Conservation (phyloP, 768 basidiomycete genomes). For the Collybia sp. region DNA sequence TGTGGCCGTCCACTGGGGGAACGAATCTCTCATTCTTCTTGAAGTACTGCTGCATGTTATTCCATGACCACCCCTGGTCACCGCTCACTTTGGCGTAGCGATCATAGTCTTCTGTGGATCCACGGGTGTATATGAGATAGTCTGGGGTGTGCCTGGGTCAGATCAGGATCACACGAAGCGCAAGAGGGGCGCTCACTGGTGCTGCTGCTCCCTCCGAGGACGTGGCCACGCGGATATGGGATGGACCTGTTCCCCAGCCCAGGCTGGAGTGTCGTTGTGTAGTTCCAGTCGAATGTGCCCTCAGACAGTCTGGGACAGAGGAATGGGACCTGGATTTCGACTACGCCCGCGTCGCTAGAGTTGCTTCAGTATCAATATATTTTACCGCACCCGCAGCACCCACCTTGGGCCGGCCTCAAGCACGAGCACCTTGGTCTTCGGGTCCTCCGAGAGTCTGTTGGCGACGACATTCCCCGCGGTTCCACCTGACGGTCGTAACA, state of each 20-base stretch:
- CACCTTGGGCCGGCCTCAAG: constrained; percentile 9
- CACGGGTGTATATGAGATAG: constrained; percentile 26
- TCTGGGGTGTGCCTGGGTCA: constrained; percentile 8
- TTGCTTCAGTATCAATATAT: background rate
- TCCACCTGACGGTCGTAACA: constrained; percentile 6
- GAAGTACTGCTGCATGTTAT: constrained; percentile 21
- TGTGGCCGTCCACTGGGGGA: constrained; percentile 22
- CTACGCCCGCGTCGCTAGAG: constrained; percentile 1
- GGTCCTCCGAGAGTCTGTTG: constrained; percentile 9
- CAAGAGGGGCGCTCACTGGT: constrained; percentile 10
- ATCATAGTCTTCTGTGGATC: constrained; percentile 27
- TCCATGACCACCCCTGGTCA: constrained; percentile 28
- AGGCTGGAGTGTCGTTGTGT: constrained; percentile 18
- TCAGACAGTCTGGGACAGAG: background rate
- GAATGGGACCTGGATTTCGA: constrained; percentile 5
- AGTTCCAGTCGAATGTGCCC: constrained; percentile 23
- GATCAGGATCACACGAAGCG: background rate
- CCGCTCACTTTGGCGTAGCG: constrained; percentile 22
- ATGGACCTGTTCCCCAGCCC: constrained; percentile 15
- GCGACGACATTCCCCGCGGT: constrained; percentile 11
- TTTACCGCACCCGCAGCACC: background rate
- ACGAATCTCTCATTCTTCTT: constrained; percentile 22
- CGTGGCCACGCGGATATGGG: constrained; percentile 15
- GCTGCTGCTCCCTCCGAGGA: constrained; percentile 27
- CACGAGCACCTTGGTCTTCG: constrained; percentile 6